phyloP scores from a whole-genome alignment of 2,329 filamentous ascomycete species.

The Epichloe scottii region DNA sequence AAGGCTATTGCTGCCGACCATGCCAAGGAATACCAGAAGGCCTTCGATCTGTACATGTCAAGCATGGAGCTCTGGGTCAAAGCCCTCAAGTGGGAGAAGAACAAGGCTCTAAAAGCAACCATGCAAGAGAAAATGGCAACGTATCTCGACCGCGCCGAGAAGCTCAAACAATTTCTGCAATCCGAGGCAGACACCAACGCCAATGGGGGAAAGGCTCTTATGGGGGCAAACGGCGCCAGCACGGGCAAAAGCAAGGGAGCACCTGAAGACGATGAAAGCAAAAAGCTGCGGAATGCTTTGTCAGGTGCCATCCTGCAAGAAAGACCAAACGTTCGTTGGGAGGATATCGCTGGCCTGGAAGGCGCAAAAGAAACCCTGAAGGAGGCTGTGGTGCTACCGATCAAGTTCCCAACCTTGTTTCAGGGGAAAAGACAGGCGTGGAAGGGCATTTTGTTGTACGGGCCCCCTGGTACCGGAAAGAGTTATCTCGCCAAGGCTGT shows the following conservation, averaged over 20 bases:
- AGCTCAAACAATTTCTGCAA: slow-evolving; percentile 85
- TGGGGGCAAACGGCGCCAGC: slow-evolving; percentile 60
- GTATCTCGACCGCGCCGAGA: slow-evolving; percentile 98
- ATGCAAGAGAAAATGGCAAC: slow-evolving; percentile 89
- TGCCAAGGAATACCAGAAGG: slow-evolving; percentile 90
- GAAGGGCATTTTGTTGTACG: slow-evolving; percentile 95
- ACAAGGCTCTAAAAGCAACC: slow-evolving; percentile 91
- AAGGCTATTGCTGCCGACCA: slow-evolving; percentile 96
- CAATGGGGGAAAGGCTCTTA: slow-evolving; percentile 42
- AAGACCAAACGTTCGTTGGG: slow-evolving; percentile 94
- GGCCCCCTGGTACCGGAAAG: slow-evolving; percentile 93
- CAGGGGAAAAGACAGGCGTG: slow-evolving; percentile 93
- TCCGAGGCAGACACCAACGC: slow-evolving; percentile 62
- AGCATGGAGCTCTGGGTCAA: slow-evolving; percentile 98
- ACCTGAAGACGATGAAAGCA: slow-evolving; percentile 77
- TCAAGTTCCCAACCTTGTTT: slow-evolving; percentile 96
- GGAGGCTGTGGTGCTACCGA: slow-evolving; percentile 92
- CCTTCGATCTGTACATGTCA: slow-evolving; percentile 91
- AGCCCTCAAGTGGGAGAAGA: slow-evolving; percentile 99
- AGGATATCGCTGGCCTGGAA: slow-evolving; percentile 92
- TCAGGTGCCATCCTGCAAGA: slow-evolving; percentile 88
- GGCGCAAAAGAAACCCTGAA: slow-evolving; percentile 92
- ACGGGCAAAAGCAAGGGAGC: slow-evolving; percentile 48
- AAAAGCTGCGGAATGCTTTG: slow-evolving; percentile 86
- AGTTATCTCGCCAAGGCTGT: slow-evolving; percentile 96